Base-by-base conservation (phyloP, 805 yeast genomes). In the Osmozyma mogii region DNA sequence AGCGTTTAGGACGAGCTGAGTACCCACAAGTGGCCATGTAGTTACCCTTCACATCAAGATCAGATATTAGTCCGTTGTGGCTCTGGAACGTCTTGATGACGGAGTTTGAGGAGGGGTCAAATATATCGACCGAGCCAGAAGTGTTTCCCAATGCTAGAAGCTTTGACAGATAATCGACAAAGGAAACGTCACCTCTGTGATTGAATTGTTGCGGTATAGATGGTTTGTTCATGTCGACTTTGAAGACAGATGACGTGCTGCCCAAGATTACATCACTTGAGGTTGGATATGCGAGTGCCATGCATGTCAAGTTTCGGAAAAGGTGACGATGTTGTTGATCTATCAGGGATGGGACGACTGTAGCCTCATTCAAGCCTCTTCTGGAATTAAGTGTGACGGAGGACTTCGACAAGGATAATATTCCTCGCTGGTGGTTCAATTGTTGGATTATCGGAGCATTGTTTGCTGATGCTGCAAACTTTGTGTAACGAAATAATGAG, bases 21-120 rank as follows among this genome's bases (percentile, higher is more conserved):
- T 75, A 78, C 1, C 96, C 96, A 34, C 94, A 84, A 0, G 95
- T 80, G 11, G 84, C 75, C 24, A 84, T 61, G 18, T 73, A 73
- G 34, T 70, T 69, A 13, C 81, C 88, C 41, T 70, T 68, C 13
- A 78, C 67, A 41, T 75, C 83, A 49, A 83, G 61, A 30, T 76
- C 77, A 1, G 84, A 68, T 12, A 83, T 55, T 1, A 75, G 59
- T 2, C 78, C 73, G 17, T 75, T 69, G 49, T 77, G 84, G 8
- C 78, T 75, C 8, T 60, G 54, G 41, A 80, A 78, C 0, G 72
- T 54, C 37, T 71, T 70, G 5, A 78, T 56, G 2, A 74, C 48
- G 21, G 49, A 43, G 33, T 63, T 58, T 0, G 74, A 48, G 15
- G 52, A 56, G 2, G 81, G 74, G 41, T 82, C 89, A 36, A 77